These are phyloP conservation scores for Erythrobasidium hasegawianum DNA, from an alignment of 1,284 basidiomycete genomes.

Conservation along the genomic window DNA sequence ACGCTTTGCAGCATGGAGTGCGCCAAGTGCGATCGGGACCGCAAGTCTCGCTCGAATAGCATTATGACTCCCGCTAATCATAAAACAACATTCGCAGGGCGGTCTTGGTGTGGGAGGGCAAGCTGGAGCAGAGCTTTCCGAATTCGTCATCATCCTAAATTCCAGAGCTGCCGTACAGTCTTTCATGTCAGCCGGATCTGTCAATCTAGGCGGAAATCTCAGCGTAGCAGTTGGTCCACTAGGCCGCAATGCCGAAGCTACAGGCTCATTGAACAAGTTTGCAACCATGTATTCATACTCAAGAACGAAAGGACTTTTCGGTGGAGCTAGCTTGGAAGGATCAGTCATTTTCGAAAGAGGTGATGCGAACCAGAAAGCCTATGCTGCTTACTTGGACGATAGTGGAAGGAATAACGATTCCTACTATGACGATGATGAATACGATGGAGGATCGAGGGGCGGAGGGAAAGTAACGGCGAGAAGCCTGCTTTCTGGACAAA, in stretches of 20 bases:
- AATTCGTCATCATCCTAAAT: constrained; percentile 90
- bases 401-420: neutral
- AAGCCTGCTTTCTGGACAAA: constrained; percentile 69
- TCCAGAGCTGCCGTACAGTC: constrained; percentile 60
- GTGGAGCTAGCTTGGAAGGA: constrained; percentile 75
- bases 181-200: constrained; percentile 91
- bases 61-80: no score
- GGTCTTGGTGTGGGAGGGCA: constrained; percentile 84
- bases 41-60: constrained; percentile 5
- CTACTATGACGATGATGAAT: neutral
- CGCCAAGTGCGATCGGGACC: constrained; percentile 55
- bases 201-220: constrained; percentile 90
- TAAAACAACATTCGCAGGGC: constrained; percentile 33
- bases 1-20: constrained; percentile 69
- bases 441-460: constrained; percentile 43
- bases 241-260: constrained; percentile 89
- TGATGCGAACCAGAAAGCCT: constrained; percentile 57
- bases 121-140: constrained; percentile 80
- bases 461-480: constrained; percentile 66
- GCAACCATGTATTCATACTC: constrained; percentile 97
- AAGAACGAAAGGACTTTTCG: constrained; percentile 35
- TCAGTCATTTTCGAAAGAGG: constrained; percentile 90
- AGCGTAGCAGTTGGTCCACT: constrained; percentile 89
- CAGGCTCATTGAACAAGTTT: constrained; percentile 77
- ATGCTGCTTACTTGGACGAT: constrained; percentile 39